Base-by-base conservation (phyloP, 208 protist species). In the Endotrypanum monterogeii region DNA sequence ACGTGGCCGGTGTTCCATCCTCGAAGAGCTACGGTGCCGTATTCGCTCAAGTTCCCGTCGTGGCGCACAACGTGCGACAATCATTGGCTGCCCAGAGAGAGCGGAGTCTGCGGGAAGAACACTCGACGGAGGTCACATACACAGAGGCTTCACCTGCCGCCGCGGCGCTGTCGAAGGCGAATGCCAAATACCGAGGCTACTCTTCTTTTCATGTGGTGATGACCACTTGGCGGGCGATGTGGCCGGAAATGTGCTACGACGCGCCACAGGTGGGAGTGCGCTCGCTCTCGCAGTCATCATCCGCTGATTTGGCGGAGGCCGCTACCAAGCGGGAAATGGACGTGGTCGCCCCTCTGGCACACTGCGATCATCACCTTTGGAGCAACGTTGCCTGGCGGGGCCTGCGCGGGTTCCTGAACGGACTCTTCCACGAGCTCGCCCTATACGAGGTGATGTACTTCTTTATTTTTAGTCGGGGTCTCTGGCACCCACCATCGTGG, bases 401-500 rank as follows among this genome's bases (percentile, higher is more conserved):
- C 35, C 2, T 76, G 7, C 83, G 87, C 16, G 93, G 93, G 4
- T 72, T 89, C 51, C 37, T 87, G 30, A 94, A 97, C 25, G 90
- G 76, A 14, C 62, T 79, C 44, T 95, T 87, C 72, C 86, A 88
- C 48, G 87, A 96, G 78, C 75, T 71, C 0, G 74, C 80, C 46
- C 18, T 89, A 41, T 96, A 96, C 74, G 93, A 97, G 67, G 32
- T 94, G 0, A 88, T 93, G 89, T 92, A 94, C 84, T 95, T 90
- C 58, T 95, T 93, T 57, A 39, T 91, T 50, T 95, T 96, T 65
- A 85, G 71, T 55, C 82, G 89, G 14, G 89, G 83, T n/a, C 54
- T 83, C 16, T 97, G 93, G 91, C 83, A 95, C 74, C 84, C 91
- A 60, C 85, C 89, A 37, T 82, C 65, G 25, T 94, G 91, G 87